Conservation (phyloP, 352 stramenopile species). For the Phytophthora palmivora region DNA sequence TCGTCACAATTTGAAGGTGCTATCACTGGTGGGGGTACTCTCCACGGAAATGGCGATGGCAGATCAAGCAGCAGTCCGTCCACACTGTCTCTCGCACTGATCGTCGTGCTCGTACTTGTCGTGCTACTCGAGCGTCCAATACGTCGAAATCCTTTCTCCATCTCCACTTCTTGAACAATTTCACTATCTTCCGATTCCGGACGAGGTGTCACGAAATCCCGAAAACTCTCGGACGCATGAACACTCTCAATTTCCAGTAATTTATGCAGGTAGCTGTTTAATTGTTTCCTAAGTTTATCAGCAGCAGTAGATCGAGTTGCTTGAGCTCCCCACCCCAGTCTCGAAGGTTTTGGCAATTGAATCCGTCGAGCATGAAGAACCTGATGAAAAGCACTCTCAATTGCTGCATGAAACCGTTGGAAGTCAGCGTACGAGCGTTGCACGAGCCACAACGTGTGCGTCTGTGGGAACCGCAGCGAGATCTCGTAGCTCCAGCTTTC, state of each 20-base stretch:
- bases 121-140: slow-evolving; percentile 23
- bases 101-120: slow-evolving; percentile 25
- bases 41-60: slow-evolving; percentile 25
- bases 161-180: slow-evolving; percentile 12
- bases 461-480: slow-evolving; percentile 58
- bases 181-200: slow-evolving; percentile 44
- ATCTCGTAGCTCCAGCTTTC: slow-evolving; percentile 57
- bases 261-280: slow-evolving; percentile 72
- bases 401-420: slow-evolving; percentile 45
- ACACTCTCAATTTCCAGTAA: slow-evolving; percentile 66
- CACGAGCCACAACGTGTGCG: slow-evolving; percentile 52
- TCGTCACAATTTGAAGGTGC: slow-evolving; percentile 40
- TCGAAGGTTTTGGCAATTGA: slow-evolving; percentile 47
- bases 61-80: slow-evolving; percentile 11
- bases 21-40: slow-evolving; percentile 21
- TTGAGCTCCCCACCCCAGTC: slow-evolving; percentile 41
- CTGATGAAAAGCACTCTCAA: slow-evolving; percentile 33
- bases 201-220: slow-evolving; percentile 55
- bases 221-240: slow-evolving; percentile 46
- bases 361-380: slow-evolving; percentile 50
- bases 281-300: slow-evolving; percentile 48
- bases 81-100: slow-evolving; percentile 33
- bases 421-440: slow-evolving; percentile 63
- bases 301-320: slow-evolving; percentile 30
- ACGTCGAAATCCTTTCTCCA: slow-evolving; percentile 7